phyloP scores from a whole-genome alignment of 73 alveolate genomes.

The Blepharisma stoltei region DNA sequence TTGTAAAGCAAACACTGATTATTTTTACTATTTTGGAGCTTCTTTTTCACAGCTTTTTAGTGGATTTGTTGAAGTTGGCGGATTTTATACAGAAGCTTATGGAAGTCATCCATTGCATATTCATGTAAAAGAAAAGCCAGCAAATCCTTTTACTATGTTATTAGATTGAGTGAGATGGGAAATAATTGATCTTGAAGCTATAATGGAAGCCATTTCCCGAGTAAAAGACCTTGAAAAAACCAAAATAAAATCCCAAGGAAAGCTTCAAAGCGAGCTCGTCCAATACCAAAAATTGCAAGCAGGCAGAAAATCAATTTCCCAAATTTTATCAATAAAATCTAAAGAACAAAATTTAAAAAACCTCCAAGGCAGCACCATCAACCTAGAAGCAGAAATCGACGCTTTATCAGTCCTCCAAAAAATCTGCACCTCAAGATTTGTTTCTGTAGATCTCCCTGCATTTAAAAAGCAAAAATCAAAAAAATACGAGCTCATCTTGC shows the following conservation, averaged over 20 bases:
- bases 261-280: neutral
- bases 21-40: neutral
- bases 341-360: neutral
- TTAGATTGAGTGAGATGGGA: conserved; percentile 21
- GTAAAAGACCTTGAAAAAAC: neutral
- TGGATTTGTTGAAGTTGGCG: neutral
- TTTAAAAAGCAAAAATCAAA: conserved; percentile 15
- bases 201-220: neutral
- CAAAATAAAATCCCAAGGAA: neutral
- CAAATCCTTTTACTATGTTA: neutral
- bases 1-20: neutral
- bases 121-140: neutral
- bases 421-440: neutral
- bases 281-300: neutral
- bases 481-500: conserved; percentile 2
- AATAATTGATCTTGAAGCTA: neutral
- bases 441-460: neutral
- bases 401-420: neutral
- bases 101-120: neutral
- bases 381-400: neutral
- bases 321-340: neutral
- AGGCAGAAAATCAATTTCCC: neutral
- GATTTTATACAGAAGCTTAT: neutral
- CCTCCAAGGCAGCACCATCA: neutral
- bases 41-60: neutral